A percentile compares a stretch with the other conserved stretches of the same genome.
These are phyloP conservation scores for Coemansia sp. DNA, from an alignment of 192 early-diverging fungal species.

Conservation along the genomic window DNA sequence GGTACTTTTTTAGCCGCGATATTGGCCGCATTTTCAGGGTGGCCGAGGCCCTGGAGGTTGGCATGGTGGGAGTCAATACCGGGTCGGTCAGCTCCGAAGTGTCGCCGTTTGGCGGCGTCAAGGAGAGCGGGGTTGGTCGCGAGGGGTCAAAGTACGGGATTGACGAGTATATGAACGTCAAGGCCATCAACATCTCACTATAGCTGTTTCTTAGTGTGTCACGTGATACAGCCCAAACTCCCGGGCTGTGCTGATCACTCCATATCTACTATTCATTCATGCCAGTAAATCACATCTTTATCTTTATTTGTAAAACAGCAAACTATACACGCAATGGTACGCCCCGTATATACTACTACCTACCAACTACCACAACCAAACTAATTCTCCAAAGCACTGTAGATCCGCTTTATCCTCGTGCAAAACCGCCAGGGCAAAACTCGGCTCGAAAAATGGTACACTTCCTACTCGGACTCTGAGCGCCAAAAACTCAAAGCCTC, in stretches of 20 bases:
- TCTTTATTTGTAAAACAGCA: background rate
- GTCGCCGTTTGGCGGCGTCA: slow-evolving; percentile 66
- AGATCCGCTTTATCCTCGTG: slow-evolving; percentile 94
- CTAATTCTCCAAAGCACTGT: background rate
- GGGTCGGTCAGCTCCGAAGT: slow-evolving; percentile 57
- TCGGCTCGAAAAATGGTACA: slow-evolving; percentile 95
- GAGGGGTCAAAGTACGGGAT: slow-evolving; percentile 58
- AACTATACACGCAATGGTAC: no score
- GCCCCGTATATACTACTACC: no score
- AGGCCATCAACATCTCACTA: slow-evolving; percentile 35
- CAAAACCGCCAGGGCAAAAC: slow-evolving; percentile 99
- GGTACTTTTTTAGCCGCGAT: slow-evolving; percentile 81
- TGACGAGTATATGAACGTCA: slow-evolving; percentile 53
- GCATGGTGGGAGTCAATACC: slow-evolving; percentile 91
- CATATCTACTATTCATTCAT: no score
- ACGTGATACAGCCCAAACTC: no score
- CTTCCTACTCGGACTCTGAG: slow-evolving; percentile 90
- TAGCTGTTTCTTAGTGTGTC: slow-evolving; percentile 2
- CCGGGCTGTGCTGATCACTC: no score
- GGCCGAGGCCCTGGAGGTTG: slow-evolving; percentile 75
- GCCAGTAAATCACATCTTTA: no score
- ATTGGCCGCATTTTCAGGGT: slow-evolving; percentile 76
- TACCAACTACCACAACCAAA: no score
- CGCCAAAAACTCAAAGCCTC: slow-evolving; percentile 91
- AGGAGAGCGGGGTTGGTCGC: slow-evolving; percentile 60